Conservation (phyloP, 208 protist species). For the Leishmania turanica region DNA sequence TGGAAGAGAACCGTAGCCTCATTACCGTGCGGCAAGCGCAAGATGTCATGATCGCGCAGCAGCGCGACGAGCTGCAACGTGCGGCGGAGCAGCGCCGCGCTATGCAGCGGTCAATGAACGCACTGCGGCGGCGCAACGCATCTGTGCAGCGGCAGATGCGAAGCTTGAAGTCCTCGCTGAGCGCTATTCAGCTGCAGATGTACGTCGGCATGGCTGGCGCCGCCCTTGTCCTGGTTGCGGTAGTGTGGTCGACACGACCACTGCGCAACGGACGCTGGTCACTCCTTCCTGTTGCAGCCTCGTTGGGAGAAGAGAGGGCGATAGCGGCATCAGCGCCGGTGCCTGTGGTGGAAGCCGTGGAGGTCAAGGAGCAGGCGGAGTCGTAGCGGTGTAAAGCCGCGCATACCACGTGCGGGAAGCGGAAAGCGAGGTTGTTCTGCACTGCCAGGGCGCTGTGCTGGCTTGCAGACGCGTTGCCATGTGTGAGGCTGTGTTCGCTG, state of each 20-base stretch:
- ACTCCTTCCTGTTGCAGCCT: neutral
- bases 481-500: neutral
- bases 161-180: constrained; percentile 11
- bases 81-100: constrained; percentile 19
- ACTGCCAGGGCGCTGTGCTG: neutral
- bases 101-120: constrained; percentile 17
- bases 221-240: constrained; percentile 15
- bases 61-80: constrained; percentile 19
- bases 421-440: neutral
- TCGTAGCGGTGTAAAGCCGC: neutral
- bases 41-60: constrained; percentile 16
- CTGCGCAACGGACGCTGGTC: neutral
- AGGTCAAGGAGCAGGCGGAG: neutral
- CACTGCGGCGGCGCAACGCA: constrained; percentile 12
- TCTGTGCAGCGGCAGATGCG: constrained; percentile 23
- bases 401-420: neutral
- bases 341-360: too few species aligned
- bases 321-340: neutral
- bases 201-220: constrained; percentile 17
- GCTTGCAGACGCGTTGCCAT: neutral
- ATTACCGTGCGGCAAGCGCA: constrained; percentile 17
- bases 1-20: constrained; percentile 22
- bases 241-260: constrained; percentile 22
- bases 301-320: neutral
- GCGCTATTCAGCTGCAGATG: constrained; percentile 21